Percentiles rank a stretch among this genome's conserved stretches.
Conservation (phyloP, 148 eudicot species). For the Euryodendron excelsum region DNA sequence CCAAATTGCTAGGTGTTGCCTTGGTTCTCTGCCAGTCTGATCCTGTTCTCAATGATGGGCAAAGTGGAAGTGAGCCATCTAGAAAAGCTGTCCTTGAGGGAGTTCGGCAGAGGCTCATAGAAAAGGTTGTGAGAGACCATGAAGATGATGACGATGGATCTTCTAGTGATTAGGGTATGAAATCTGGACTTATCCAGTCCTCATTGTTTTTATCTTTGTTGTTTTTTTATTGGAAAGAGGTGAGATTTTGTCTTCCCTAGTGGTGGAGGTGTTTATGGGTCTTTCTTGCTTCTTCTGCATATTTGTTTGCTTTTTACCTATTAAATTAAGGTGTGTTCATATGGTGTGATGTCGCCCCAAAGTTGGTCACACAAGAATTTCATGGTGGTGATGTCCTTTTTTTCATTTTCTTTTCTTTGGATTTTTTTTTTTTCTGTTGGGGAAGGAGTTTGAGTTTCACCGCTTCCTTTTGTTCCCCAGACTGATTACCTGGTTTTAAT, state of each 20-base stretch:
- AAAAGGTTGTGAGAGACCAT: slow-evolving; percentile 60
- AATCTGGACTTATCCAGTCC: neutral
- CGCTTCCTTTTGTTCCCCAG: neutral
- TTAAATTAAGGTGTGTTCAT: neutral
- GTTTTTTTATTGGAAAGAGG: neutral
- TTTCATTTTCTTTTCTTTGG: too few species aligned
- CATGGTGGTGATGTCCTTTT: too few species aligned
- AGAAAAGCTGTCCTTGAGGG: slow-evolving; percentile 62
- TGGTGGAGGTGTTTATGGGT: neutral
- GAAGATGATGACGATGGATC: slow-evolving; percentile 72
- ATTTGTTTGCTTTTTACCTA: neutral
- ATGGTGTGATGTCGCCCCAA: neutral
- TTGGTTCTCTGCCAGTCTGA: slow-evolving; percentile 81
- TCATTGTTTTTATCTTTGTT: neutral
- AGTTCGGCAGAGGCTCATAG: slow-evolving; percentile 65
- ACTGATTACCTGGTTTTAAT: too few species aligned
- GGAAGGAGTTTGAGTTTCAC: neutral
- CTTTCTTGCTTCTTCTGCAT: neutral
- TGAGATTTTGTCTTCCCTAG: neutral
- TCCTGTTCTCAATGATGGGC: slow-evolving; percentile 89
- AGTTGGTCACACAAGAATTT: too few species aligned
- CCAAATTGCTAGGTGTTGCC: slow-evolving; percentile 60
- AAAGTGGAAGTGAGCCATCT: slow-evolving; percentile 57
- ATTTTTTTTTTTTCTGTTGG: too few species aligned
- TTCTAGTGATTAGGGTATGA: slow-evolving; percentile 56